phyloP scores from a whole-genome alignment of 2,329 filamentous ascomycete species.

The Fusarium denticulatum region DNA sequence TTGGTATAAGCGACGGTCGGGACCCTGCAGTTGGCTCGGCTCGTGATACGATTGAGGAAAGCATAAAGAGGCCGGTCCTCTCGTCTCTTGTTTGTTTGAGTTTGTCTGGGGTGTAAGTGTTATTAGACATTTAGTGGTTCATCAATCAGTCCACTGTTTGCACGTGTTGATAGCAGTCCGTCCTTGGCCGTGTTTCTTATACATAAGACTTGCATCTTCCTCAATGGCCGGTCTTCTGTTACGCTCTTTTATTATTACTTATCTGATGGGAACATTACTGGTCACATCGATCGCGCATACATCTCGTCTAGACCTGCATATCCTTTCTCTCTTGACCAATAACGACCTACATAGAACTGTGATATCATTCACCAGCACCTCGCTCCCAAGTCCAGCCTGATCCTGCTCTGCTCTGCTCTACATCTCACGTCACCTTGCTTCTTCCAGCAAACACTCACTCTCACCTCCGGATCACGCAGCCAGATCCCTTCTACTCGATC shows the following conservation, averaged over 20 bases:
- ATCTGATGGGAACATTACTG: background rate
- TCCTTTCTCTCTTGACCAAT: background rate
- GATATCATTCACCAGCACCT: background rate
- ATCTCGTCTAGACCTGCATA: background rate
- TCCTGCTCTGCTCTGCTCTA: background rate
- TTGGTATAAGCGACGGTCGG: background rate
- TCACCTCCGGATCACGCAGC: conserved; percentile 2
- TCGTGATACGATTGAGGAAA: conserved; percentile 11
- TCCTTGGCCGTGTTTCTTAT: background rate
- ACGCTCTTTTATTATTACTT: background rate
- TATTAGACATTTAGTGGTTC: background rate
- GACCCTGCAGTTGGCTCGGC: background rate
- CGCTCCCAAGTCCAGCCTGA: conserved; percentile 1
- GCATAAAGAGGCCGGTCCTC: conserved; percentile 24
- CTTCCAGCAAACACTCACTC: background rate
- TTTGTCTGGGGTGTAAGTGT: background rate
- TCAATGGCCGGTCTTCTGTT: background rate
- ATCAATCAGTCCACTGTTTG: background rate
- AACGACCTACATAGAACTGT: background rate
- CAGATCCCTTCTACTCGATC: conserved; percentile 16
- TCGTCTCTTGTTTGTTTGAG: background rate
- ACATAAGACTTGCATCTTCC: background rate
- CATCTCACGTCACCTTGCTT: background rate
- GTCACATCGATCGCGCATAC: background rate
- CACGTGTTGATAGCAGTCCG: background rate